Evolutionary conservation across 768 basidiomycete genomes (phyloP).

Genomic region (Leccinellum rugosiceps): DNA sequence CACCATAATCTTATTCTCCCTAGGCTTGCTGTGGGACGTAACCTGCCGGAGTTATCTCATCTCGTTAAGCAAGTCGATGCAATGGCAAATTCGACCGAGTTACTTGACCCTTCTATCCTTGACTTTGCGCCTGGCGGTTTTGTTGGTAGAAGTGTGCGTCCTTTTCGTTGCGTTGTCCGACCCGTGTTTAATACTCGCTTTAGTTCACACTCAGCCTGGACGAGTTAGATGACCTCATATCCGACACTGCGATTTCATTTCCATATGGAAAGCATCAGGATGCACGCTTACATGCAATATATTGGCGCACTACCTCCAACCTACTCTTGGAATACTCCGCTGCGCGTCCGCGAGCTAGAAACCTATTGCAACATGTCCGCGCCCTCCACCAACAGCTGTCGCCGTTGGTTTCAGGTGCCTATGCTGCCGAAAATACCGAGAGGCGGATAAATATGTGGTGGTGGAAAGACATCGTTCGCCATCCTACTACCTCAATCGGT

Average conservation of each 20-base stretch:
- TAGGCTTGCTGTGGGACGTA: not conserved
- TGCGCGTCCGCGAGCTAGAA: slow-evolving; percentile 19
- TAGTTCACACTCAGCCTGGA: slow-evolving; percentile 31
- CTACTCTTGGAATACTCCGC: slow-evolving; percentile 33
- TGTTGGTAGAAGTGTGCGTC: slow-evolving; percentile 29
- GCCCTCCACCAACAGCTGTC: slow-evolving; percentile 14
- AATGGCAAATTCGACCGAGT: slow-evolving; percentile 20
- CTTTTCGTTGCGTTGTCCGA: not conserved
- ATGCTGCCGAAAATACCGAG: not conserved
- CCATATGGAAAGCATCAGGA: slow-evolving; percentile 3
- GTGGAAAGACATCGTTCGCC: slow-evolving; percentile 8
- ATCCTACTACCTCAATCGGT: slow-evolving; percentile 1
- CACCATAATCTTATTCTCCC: slow-evolving; percentile 5
- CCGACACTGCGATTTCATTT: not conserved
- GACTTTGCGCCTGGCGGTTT: slow-evolving; percentile 27
- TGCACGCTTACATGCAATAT: slow-evolving; percentile 23
- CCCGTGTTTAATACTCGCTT: not conserved
- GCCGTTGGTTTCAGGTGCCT: not conserved
- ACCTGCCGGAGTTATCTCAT: not conserved
- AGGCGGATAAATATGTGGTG: not conserved
- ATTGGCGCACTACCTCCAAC: slow-evolving; percentile 29
- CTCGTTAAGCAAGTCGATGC: slow-evolving; percentile 3
- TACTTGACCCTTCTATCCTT: slow-evolving; percentile 18
- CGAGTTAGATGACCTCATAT: slow-evolving; percentile 23
- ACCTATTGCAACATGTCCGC: slow-evolving; percentile 14